Percentiles rank a stretch among this genome's conserved stretches.
phyloP scores from a whole-genome alignment of 495 filamentous ascomycete species.

The Xylaria acuta region DNA sequence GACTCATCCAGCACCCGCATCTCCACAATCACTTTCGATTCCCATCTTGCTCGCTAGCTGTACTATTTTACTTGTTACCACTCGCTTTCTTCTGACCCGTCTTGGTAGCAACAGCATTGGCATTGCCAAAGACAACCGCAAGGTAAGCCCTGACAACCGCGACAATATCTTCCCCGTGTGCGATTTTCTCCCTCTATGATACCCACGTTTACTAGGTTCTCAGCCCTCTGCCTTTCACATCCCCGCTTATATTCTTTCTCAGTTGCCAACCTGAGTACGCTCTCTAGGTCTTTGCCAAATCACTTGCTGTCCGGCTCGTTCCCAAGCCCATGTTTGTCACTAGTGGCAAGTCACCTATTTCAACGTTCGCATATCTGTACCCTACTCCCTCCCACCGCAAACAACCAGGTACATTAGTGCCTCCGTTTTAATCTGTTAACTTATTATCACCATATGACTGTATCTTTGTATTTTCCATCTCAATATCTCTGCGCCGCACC shows the following conservation, averaged over 20 bases:
- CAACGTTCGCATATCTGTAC: neutral
- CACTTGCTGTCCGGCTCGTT: neutral
- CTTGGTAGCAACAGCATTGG: slow-evolving; percentile 54
- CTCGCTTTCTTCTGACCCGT: slow-evolving; percentile 57
- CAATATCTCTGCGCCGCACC: neutral
- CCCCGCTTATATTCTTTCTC: neutral
- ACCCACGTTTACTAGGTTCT: neutral
- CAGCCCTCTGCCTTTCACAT: neutral
- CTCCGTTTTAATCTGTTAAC: neutral
- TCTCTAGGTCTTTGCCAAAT: neutral
- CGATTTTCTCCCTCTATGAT: neutral
- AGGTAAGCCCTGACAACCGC: slow-evolving; percentile 26
- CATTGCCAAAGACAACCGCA: slow-evolving; percentile 38
- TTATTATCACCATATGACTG: neutral
- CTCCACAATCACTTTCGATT: slow-evolving; percentile 53
- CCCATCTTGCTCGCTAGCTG: slow-evolving; percentile 61
- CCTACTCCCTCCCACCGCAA: neutral
- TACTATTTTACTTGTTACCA: slow-evolving; percentile 60
- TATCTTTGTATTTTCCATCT: neutral
- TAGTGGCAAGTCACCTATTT: neutral
- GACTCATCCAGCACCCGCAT: slow-evolving; percentile 50
- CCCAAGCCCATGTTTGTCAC: neutral
- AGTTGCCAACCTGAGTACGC: neutral
- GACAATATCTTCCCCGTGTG: neutral
- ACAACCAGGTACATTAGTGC: neutral